A percentile compares a stretch with the other conserved stretches of the same genome.
Conservation (phyloP, 2,329 filamentous ascomycete species). For the Ophiosphaerella korrae region DNA sequence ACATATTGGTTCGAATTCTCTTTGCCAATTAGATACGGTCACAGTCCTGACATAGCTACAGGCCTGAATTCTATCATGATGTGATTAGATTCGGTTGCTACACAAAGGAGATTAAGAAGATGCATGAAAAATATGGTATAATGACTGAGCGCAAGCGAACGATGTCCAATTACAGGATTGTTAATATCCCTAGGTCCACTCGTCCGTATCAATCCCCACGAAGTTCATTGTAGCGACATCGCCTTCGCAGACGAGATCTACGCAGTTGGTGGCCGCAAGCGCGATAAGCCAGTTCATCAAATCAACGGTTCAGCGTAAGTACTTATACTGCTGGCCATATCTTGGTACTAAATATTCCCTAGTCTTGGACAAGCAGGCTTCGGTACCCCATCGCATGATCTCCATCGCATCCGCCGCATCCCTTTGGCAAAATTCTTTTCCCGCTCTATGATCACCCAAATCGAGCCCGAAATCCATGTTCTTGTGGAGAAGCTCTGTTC, state of each 20-base stretch:
- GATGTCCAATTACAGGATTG: background rate
- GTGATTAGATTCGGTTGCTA: constrained; percentile 38
- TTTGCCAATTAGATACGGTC: no score
- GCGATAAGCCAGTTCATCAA: constrained; percentile 32
- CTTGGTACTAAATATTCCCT: no score
- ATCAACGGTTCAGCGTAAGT: constrained; percentile 33
- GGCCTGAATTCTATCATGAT: constrained; percentile 47
- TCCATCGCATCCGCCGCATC: constrained; percentile 39
- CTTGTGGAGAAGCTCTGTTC: constrained; percentile 31
- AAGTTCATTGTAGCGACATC: constrained; percentile 40
- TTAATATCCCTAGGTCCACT: constrained; percentile 31
- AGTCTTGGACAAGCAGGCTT: constrained; percentile 30
- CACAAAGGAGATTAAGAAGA: constrained; percentile 38
- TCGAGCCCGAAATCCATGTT: constrained; percentile 28
- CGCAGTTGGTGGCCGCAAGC: constrained; percentile 28
- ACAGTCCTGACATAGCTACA: background rate
- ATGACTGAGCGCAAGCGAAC: no score
- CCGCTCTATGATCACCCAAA: constrained; percentile 26
- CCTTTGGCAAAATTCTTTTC: constrained; percentile 47
- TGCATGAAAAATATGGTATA: constrained; percentile 46
- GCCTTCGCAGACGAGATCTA: constrained; percentile 39
- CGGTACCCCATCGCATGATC: constrained; percentile 31
- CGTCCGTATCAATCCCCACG: constrained; percentile 40
- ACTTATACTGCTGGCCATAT: no score
- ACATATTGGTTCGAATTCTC: constrained; percentile 18